phyloP scores from a whole-genome alignment of 129 eudicot genomes.

The Gnaphalium uliginosum region DNA sequence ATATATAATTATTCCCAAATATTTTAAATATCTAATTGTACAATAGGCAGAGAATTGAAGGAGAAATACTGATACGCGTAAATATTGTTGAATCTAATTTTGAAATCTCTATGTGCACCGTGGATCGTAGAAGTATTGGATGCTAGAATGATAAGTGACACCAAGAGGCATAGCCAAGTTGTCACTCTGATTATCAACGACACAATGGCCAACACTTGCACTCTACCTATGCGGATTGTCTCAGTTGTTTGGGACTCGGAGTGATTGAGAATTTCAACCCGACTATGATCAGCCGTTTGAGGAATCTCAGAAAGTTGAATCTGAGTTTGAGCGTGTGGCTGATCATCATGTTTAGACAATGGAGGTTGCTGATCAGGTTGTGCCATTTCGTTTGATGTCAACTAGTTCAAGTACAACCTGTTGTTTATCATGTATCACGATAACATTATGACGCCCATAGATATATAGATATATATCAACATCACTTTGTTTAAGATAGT shows the following conservation, averaged over 20 bases:
- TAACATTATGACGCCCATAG: not conserved
- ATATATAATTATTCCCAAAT: not conserved
- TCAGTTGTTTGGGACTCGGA: slow-evolving; percentile 10
- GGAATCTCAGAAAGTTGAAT: slow-evolving; percentile 22
- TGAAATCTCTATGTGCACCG: slow-evolving; percentile 4
- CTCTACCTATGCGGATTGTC: not conserved
- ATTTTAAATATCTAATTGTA: not conserved
- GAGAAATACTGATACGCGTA: slow-evolving; percentile 35
- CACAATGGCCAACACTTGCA: slow-evolving; percentile 11
- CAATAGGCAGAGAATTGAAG: not conserved
- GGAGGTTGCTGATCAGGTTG: slow-evolving; percentile 30
- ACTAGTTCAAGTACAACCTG: not conserved
- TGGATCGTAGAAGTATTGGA: slow-evolving; percentile 19
- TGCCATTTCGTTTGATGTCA: slow-evolving; percentile 19
- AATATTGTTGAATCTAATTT: slow-evolving; percentile 14
- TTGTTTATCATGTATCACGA: not conserved
- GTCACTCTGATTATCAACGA: slow-evolving; percentile 8
- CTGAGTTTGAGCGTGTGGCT: slow-evolving; percentile 22
- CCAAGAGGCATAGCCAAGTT: slow-evolving; percentile 34
- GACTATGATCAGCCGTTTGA: slow-evolving; percentile 26
- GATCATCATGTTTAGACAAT: slow-evolving; percentile 11
- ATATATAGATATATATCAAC: not conserved
- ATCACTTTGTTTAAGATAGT: not conserved
- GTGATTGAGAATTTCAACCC: slow-evolving; percentile 1
- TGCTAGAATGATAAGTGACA: slow-evolving; percentile 28